Conservation (phyloP, 2,329 filamentous ascomycete genomes). For the Xylariaceae sp. region DNA sequence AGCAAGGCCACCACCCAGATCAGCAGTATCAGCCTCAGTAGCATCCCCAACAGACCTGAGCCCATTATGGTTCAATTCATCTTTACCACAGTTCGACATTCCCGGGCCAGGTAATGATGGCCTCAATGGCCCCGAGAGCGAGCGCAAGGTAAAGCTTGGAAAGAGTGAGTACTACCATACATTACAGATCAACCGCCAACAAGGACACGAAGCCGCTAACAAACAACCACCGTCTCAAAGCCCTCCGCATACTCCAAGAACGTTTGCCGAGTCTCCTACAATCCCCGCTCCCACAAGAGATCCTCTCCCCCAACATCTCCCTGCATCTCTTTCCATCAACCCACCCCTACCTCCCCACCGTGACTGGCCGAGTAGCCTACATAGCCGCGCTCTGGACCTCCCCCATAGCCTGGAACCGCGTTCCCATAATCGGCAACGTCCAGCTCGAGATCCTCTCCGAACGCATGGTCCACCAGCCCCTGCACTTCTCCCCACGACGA, state of each 20-base stretch:
- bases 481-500: constrained; percentile 44
- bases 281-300: constrained; percentile 65
- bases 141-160: constrained; percentile 59
- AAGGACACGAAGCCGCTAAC: constrained; percentile 50
- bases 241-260: constrained; percentile 61
- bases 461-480: constrained; percentile 67
- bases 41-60: constrained; percentile 29
- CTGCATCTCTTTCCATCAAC: constrained; percentile 71
- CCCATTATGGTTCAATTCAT: constrained; percentile 43
- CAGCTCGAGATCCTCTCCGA: constrained; percentile 83
- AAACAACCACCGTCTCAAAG: constrained; percentile 43
- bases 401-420: constrained; percentile 89
- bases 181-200: constrained; percentile 1
- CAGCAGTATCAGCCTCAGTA: too few relatives aligned
- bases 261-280: constrained; percentile 64
- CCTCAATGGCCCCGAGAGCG: constrained; percentile 42
- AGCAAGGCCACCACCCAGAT: constrained; percentile 12
- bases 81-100: constrained; percentile 28
- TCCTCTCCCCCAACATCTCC: constrained; percentile 71
- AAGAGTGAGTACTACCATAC: constrained; percentile 46
- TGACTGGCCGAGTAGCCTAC: constrained; percentile 86
- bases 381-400: constrained; percentile 93
- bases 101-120: constrained; percentile 17
- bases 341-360: constrained; percentile 85
- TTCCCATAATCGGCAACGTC: constrained; percentile 88